These are phyloP conservation scores for Pythium aquatile DNA, from an alignment of 352 stramenopile genomes.

Conservation along the genomic window DNA sequence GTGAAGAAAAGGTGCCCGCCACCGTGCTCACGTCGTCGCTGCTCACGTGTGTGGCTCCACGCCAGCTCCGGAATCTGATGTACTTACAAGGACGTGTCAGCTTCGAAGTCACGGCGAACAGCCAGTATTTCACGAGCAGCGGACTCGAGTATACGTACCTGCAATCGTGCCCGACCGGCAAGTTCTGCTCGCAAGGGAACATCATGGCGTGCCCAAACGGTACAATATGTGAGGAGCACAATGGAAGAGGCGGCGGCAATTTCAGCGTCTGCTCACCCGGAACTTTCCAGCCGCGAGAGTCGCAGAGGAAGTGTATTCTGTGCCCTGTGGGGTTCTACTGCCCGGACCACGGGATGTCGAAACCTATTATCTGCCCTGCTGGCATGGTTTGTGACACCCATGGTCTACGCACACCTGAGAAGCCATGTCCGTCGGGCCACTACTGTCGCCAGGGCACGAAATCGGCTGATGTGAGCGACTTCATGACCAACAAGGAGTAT, in stretches of 20 bases:
- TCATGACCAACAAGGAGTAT: constrained; percentile 58
- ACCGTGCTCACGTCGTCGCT: constrained; percentile 79
- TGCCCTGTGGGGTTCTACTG: constrained; percentile 96
- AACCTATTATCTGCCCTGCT: constrained; percentile 89
- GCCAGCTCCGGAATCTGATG: constrained; percentile 49
- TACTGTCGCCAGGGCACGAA: constrained; percentile 95
- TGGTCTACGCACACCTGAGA: constrained; percentile 74
- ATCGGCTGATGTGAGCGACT: constrained; percentile 63
- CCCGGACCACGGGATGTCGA: constrained; percentile 87
- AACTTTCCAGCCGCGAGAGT: constrained; percentile 90
- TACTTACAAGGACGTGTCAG: constrained; percentile 45
- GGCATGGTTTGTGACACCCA: constrained; percentile 93
- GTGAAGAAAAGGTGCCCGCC: constrained; percentile 51
- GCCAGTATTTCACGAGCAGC: constrained; percentile 77
- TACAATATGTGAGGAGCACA: constrained; percentile 56
- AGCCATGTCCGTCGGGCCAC: constrained; percentile 89
- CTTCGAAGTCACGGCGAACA: constrained; percentile 87
- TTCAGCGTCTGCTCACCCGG: constrained; percentile 93
- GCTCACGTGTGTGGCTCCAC: constrained; percentile 79
- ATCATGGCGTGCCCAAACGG: constrained; percentile 86
- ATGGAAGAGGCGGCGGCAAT: constrained; percentile 55
- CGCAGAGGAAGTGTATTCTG: constrained; percentile 73
- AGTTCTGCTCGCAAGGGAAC: constrained; percentile 58
- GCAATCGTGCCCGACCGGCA: constrained; percentile 48
- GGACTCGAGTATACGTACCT: constrained; percentile 76